Evolutionary conservation across 2,329 filamentous ascomycete genomes (phyloP), one percentile per base, ranked within the genome.

Genomic region (Thielaviopsis ethacetica): DNA sequence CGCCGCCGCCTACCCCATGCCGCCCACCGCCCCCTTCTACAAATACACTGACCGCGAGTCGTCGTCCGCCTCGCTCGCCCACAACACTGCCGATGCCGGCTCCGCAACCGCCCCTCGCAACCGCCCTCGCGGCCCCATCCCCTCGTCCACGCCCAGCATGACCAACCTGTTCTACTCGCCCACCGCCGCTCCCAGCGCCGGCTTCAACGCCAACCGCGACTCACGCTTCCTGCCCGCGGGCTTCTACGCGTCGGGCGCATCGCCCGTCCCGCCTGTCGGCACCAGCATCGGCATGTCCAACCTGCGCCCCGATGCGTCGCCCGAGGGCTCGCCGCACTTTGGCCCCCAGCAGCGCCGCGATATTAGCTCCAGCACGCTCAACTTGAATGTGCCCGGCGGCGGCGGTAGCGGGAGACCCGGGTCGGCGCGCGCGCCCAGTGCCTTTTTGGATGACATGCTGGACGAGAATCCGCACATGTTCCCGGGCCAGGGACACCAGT

Each of bases 91-190:
- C 49, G 44, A 58, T 21, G 53, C 53, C 22, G 38, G 21, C 21
- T n/a, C n/a, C n/a, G n/a, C n/a, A n/a, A 44, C 51, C 21, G 59
- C 53, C n/a, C 19, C 53, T n/a, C n/a, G n/a, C n/a, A n/a, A n/a
- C n/a, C n/a, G 68, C 72, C 27, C 71, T 60, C 77, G 79, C 54
- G 77, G 74, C 1, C 75, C 77, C 2, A 71, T 73, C 30, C 76
- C 76, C 1, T 80, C 79, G 10, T 73, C 73, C 56, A 81, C 78
- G 26, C 81, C 76, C 12, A 86, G 80, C 66, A 75, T 78, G 65
- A 82, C 82, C 44, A 88, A 85, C 62, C 77, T 97, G 17, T 98
- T 98, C 79, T 98, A 95, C 75, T 95, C 90, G 7, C 93, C 93
- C 0, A 97, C 93, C 0, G 91, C 91, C 1, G 82, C 81, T 50